phyloP scores from a whole-genome alignment of 2,329 filamentous ascomycete genomes.

The Trichoderma afroharzianum region DNA sequence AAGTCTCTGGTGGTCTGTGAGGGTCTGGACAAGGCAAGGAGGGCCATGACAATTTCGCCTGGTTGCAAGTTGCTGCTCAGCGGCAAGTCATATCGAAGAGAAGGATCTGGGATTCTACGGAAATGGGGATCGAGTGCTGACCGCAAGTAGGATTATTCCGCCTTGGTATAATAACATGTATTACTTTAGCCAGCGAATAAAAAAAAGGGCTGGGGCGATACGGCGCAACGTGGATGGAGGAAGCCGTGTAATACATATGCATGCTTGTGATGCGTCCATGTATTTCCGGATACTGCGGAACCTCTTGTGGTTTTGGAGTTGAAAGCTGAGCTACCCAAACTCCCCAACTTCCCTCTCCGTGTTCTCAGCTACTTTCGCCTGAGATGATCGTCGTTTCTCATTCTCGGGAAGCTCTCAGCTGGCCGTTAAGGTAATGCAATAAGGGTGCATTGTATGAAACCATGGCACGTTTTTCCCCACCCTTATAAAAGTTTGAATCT shows the following conservation, averaged over 20 bases:
- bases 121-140: not conserved
- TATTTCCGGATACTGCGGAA: not conserved
- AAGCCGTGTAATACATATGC: not conserved
- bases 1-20: not conserved
- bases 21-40: not conserved
- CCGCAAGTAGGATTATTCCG: not conserved
- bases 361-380: not conserved
- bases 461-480: conserved; percentile 9
- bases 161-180: not conserved
- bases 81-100: not conserved
- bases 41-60: not conserved
- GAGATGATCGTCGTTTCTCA: not conserved
- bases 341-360: not conserved
- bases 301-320: not conserved
- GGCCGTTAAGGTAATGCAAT: not conserved
- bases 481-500: not conserved
- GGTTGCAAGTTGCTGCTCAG: not conserved
- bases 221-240: not conserved
- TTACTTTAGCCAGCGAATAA: not conserved
- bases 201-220: not conserved
- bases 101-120: not conserved
- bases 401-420: not conserved
- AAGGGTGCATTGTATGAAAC: conserved; percentile 14
- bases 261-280: not conserved
- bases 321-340: not conserved